Evolutionary conservation across 2,329 filamentous ascomycete genomes (phyloP).

Genomic region (Alternaria ethzedia): DNA sequence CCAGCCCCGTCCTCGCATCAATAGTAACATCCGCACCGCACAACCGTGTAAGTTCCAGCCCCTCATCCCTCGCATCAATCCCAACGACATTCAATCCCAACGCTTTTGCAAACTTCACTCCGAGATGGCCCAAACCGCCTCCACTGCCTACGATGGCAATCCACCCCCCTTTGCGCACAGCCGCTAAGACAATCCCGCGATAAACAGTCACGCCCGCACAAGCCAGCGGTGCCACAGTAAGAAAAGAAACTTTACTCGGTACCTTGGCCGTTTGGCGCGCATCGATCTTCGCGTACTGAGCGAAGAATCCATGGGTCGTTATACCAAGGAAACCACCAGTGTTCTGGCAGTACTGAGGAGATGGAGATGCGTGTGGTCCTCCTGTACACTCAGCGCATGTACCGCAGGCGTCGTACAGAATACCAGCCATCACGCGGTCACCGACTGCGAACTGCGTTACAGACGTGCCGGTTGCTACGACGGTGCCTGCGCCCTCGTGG

Average conservation of each 20-base stretch:
- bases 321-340: background rate
- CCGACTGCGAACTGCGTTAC: slow-evolving; percentile 30
- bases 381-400: background rate
- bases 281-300: background rate
- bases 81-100: slow-evolving; percentile 82
- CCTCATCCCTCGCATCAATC: slow-evolving; percentile 79
- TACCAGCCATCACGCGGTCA: background rate
- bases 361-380: background rate
- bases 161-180: background rate
- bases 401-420: background rate
- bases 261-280: slow-evolving; percentile 15
- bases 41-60: slow-evolving; percentile 55
- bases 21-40: slow-evolving; percentile 54
- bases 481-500: slow-evolving; percentile 61
- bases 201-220: slow-evolving; percentile 64
- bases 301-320: background rate
- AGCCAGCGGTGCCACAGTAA: slow-evolving; percentile 35
- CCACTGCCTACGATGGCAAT: background rate
- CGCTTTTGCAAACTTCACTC: slow-evolving; percentile 83
- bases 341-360: background rate
- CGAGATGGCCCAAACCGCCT: slow-evolving; percentile 52
- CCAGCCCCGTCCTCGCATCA: background rate
- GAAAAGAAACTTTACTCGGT: slow-evolving; percentile 25
- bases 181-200: slow-evolving; percentile 66
- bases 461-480: slow-evolving; percentile 55